These are phyloP conservation scores for Plasmodium sp. DNA, from an alignment of 169 alveolate species.

Conservation along the genomic window DNA sequence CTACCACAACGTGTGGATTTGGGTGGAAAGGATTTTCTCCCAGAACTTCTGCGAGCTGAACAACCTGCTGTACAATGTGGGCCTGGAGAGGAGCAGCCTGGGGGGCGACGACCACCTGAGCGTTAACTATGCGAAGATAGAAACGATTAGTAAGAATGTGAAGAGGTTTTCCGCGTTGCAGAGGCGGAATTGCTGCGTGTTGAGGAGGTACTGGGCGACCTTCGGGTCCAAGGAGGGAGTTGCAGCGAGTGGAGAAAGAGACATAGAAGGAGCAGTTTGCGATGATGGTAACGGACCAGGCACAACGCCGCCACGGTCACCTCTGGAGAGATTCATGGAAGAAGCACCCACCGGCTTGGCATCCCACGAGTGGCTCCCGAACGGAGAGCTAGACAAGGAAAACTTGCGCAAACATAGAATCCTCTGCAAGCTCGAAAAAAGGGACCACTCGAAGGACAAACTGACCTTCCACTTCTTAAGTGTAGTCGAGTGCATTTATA, in stretches of 20 bases:
- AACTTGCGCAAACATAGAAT: conserved; percentile 1
- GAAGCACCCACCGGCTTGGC: not conserved
- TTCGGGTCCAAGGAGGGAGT: conserved; percentile 25
- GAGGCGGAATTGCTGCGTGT: conserved; percentile 23
- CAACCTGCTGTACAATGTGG: conserved; percentile 13
- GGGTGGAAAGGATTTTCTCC: conserved; percentile 57
- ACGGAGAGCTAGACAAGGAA: not conserved
- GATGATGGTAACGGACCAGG: not conserved
- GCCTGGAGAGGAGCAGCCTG: not conserved
- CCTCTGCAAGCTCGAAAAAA: conserved; percentile 36
- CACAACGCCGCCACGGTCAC: not conserved
- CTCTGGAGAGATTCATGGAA: not conserved
- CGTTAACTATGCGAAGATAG: conserved; percentile 38
- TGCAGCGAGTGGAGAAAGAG: not conserved
- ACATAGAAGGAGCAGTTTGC: not conserved
- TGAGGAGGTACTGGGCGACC: conserved; percentile 47
- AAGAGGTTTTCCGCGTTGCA: conserved; percentile 44
- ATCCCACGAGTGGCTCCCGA: conserved; percentile 14
- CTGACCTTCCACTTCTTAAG: conserved; percentile 33
- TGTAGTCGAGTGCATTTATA: conserved; percentile 32
- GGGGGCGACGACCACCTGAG: not conserved
- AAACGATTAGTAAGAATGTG: conserved; percentile 44
- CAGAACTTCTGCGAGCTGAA: conserved; percentile 50
- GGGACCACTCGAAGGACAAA: conserved; percentile 2
- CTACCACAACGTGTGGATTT: conserved; percentile 66